Base-by-base conservation (phyloP, 371 early-diverging fungal genomes). In the Paraphysoderma sedebokerense region DNA sequence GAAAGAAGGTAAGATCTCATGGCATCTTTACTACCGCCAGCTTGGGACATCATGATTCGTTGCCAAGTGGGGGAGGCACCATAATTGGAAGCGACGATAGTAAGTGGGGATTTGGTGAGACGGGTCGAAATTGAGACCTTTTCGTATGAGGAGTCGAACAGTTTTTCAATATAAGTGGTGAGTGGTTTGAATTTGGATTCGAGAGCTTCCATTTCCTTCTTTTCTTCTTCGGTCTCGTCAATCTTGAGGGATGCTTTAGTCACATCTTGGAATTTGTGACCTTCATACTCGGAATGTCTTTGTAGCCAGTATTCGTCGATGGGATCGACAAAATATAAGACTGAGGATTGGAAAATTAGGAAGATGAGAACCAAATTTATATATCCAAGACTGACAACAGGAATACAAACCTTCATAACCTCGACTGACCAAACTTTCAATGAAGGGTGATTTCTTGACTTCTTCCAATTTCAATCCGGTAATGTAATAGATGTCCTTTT, bases 221-320 rank as follows among this genome's bases (percentile, higher is more conserved):
- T 61, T 30, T 68, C 65, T 3, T 59, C 68, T 11, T 62, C 65
- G 12, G 55, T 55, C 44, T 80, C 81, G 61, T 90, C 92, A 49
- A 97, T 79, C 68, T 98, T 96, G 44, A 93, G 77, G 54, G 97
- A 98, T 61, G 96, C 98, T 82, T 96, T 90, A 67, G 95, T 93
- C 60, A 91, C 88, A 57, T 79, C 83, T 67, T 93, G 82, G 57
- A 98, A 80, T 75, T 90, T 90, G 82, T 97, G 88, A 65, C 93
- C 97, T 54, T 98, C 93, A 67, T 82, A 98, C 71, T 95, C 93
- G 78, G 85, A 91, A 59, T 98, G 82, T 65, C 90, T 88, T 66
- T 92, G 91, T 53, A 96, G 80, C 67, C 82, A 75, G 74, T 97
- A 97, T 70, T 95, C 87, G 67, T 90, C 87, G 32, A 88, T 85